Base-by-base conservation (phyloP, 768 basidiomycete genomes). In the Rubroboletus satanas region DNA sequence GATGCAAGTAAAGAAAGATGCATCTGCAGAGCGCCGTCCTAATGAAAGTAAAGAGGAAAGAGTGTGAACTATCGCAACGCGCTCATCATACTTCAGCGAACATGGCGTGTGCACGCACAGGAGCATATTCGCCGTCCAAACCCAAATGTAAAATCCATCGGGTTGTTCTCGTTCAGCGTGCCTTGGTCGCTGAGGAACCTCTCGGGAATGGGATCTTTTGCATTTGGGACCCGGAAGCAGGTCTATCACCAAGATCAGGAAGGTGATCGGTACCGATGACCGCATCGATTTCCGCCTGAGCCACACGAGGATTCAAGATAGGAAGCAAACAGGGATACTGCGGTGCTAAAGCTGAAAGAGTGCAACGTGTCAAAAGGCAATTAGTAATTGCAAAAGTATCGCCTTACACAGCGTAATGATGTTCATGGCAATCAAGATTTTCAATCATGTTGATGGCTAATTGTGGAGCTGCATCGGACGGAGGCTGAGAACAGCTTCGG, bases 131-230 rank as follows among this genome's bases (percentile, higher is more conserved):
- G 26, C 31, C 52, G 54, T 21, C 62, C 61, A 38, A 62, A 62
- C 2, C 53, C 62, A 26, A 63, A 64, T 6, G 28, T 29, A 18
- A 56, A 61, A 5, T 57, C 47, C 21, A 38, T 31, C 3, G 49
- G 52, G 44, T 56, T n/a, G 7, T 50, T 49, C 28, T 54, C 41
- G 1, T 50, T 64, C 33, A 58, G 7, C 12, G 14, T 36, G 1
- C 62, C 58, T 5, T 63, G 49, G 4, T 18, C 41, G 5, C 49
- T n/a, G 14, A 62, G 58, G 18, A 55, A 62, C n/a, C 61, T 36
- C 26, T 61, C 52, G 1, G 62, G 42, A 7, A 36, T 6, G 28
- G 61, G 52, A 2, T 29, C 26, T 8, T 55, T 52, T 11, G 59
- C 26, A 15, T 64, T 56, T 17, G 49, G 52, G n/a, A 54, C 64